These are phyloP conservation scores for Cardamine chenopodiifolia DNA, from an alignment of 345 rosid genomes.

Conservation along the genomic window DNA sequence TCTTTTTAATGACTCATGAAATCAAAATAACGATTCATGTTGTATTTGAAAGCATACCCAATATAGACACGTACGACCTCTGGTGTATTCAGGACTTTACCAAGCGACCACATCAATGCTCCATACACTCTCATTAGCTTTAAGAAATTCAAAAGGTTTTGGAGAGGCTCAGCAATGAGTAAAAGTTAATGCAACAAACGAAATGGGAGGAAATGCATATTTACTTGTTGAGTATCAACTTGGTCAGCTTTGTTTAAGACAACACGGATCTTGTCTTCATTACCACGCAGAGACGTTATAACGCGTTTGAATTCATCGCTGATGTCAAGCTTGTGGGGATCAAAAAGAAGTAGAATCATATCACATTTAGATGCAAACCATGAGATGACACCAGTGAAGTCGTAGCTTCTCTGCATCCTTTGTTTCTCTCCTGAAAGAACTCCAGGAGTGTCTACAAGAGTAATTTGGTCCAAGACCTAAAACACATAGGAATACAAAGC, in stretches of 20 bases:
- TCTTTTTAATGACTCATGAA: not conserved
- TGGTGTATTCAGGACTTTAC: constrained; percentile 89
- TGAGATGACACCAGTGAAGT: constrained; percentile 88
- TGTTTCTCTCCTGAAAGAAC: constrained; percentile 96
- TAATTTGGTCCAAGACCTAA: constrained; percentile 87
- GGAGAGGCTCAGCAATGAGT: not conserved
- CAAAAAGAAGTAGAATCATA: constrained; percentile 90
- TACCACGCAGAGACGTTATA: constrained; percentile 81
- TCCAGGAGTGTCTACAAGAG: constrained; percentile 95
- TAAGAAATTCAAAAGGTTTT: not conserved
- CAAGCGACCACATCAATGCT: constrained; percentile 97
- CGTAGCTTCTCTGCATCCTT: constrained; percentile 82
- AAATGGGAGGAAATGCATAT: not conserved
- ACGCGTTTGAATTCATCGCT: constrained; percentile 96
- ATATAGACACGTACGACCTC: constrained; percentile 92
- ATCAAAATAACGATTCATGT: not conserved
- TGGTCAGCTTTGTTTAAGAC: constrained; percentile 95
- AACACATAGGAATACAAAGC: constrained; percentile 16
- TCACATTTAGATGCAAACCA: constrained; percentile 99
- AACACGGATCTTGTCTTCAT: constrained; percentile 93
- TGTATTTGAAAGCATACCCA: constrained; percentile 53
- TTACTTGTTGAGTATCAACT: constrained; percentile 92
- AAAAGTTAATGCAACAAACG: not conserved
- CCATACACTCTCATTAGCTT: constrained; percentile 98
- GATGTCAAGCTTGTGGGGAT: constrained; percentile 93